Percentiles rank a stretch among this genome's conserved stretches.
phyloP scores from a whole-genome alignment of 257 asterid species.

The Ilex asprella region DNA sequence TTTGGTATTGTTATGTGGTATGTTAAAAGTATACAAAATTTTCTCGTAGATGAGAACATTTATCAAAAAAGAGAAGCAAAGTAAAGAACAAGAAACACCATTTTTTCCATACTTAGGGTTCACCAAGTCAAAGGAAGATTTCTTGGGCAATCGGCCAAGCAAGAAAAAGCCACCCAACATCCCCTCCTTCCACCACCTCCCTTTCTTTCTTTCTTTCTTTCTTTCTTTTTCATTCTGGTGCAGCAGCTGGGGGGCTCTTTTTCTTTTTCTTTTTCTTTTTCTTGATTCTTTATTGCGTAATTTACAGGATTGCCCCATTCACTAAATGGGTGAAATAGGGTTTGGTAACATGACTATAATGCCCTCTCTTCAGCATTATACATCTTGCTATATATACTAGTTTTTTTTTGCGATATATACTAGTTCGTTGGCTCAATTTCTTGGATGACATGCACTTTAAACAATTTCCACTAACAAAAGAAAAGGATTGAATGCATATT shows the following conservation, averaged over 20 bases:
- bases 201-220: not conserved
- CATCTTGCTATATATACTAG: too few species aligned
- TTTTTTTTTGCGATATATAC: too few species aligned
- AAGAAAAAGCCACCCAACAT: conserved; percentile 15
- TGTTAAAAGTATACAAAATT: too few species aligned
- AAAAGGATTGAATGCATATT: too few species aligned
- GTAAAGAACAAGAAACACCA: conserved; percentile 1
- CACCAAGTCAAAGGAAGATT: conserved; percentile 24
- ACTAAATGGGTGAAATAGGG: conserved; percentile 5
- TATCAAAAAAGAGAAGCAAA: conserved; percentile 1
- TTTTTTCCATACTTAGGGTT: conserved; percentile 2
- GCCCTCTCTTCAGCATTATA: not conserved
- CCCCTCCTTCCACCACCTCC: conserved; percentile 14
- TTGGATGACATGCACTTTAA: too few species aligned
- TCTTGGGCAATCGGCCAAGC: conserved; percentile 28
- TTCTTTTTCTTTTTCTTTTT: conserved; percentile 11
- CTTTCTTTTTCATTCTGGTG: not conserved
- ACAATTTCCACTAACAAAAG: too few species aligned
- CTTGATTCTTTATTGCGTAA: conserved; percentile 12
- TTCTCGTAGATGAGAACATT: too few species aligned
- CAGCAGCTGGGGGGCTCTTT: not conserved
- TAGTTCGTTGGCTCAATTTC: too few species aligned
- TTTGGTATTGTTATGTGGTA: too few species aligned
- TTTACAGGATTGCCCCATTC: conserved; percentile 3
- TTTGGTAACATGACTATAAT: not conserved